Percentiles rank a stretch among this genome's conserved stretches.
These are phyloP conservation scores for Craterostigma plantagineum DNA, from an alignment of 257 asterid species.

Conservation along the genomic window DNA sequence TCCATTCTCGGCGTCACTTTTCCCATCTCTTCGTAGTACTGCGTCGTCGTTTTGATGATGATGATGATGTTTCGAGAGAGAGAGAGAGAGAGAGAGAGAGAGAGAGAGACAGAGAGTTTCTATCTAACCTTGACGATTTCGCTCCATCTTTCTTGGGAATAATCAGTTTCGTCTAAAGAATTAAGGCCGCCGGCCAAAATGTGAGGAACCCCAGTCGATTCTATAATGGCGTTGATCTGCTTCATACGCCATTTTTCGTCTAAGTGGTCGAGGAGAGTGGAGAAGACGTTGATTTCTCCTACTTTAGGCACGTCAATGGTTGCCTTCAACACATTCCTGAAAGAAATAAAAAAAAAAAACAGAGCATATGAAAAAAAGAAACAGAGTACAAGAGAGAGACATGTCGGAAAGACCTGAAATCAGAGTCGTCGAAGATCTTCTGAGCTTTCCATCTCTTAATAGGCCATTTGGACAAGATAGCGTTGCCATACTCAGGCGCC, in stretches of 20 bases:
- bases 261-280: slow-evolving; percentile 74
- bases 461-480: slow-evolving; percentile 79
- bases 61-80: too few relatives aligned
- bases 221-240: slow-evolving; percentile 68
- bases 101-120: neutral
- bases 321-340: slow-evolving; percentile 87
- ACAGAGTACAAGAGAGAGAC: too few relatives aligned
- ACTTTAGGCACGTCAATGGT: slow-evolving; percentile 73
- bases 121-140: slow-evolving; percentile 80
- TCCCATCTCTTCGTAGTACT: slow-evolving; percentile 88
- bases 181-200: slow-evolving; percentile 85
- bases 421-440: slow-evolving; percentile 62
- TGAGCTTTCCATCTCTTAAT: slow-evolving; percentile 74
- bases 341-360: neutral
- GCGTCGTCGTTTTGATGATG: slow-evolving; percentile 2
- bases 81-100: too few relatives aligned
- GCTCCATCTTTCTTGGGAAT: slow-evolving; percentile 81
- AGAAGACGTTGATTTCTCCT: slow-evolving; percentile 66
- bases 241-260: slow-evolving; percentile 92
- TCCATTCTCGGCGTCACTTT: slow-evolving; percentile 74
- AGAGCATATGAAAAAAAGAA: neutral
- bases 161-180: slow-evolving; percentile 75
- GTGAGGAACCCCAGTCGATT: slow-evolving; percentile 62
- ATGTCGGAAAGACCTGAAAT: slow-evolving; percentile 83
- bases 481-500: slow-evolving; percentile 97